Conservation (phyloP, 164 flowering plant species). For the Magnolia sinica region DNA sequence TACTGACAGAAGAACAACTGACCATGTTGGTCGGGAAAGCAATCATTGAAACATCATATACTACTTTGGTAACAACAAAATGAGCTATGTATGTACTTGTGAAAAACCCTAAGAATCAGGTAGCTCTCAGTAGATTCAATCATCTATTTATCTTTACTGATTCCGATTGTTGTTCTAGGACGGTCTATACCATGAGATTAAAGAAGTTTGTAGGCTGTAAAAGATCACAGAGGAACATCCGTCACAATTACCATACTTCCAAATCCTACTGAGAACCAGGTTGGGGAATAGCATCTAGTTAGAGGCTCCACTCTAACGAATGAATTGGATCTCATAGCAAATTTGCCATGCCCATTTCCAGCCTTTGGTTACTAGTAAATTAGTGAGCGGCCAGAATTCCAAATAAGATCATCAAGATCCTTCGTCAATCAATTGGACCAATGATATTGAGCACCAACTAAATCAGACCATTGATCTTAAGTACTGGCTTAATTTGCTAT, state of each 20-base stretch:
- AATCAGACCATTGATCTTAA: too few relatives aligned
- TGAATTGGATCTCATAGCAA: too few relatives aligned
- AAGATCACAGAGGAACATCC: conserved; percentile 63
- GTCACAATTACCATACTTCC: conserved; percentile 58
- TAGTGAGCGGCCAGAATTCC: too few relatives aligned
- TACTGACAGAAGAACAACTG: conserved; percentile 52
- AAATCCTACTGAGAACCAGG: too few relatives aligned
- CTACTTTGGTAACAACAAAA: conserved; percentile 73
- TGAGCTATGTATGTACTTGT: conserved; percentile 95
- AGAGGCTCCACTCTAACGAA: too few relatives aligned
- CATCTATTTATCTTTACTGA: neutral
- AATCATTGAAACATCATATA: conserved; percentile 79
- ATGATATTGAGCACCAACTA: too few relatives aligned
- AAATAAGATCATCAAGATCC: too few relatives aligned
- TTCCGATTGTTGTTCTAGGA: conserved; percentile 24
- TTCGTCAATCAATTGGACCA: too few relatives aligned
- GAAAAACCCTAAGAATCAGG: conserved; percentile 59
- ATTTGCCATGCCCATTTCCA: too few relatives aligned
- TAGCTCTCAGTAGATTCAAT: conserved; percentile 11
- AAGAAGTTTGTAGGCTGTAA: conserved; percentile 53
- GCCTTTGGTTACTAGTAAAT: too few relatives aligned
- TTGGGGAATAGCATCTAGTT: too few relatives aligned
- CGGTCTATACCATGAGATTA: conserved; percentile 23
- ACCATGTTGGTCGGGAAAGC: conserved; percentile 75
- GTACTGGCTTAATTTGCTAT: too few relatives aligned